Evolutionary conservation across 2,329 filamentous ascomycete species (phyloP), one percentile per base, ranked within the genome.

Genomic region (Penicillium janthinellum): DNA sequence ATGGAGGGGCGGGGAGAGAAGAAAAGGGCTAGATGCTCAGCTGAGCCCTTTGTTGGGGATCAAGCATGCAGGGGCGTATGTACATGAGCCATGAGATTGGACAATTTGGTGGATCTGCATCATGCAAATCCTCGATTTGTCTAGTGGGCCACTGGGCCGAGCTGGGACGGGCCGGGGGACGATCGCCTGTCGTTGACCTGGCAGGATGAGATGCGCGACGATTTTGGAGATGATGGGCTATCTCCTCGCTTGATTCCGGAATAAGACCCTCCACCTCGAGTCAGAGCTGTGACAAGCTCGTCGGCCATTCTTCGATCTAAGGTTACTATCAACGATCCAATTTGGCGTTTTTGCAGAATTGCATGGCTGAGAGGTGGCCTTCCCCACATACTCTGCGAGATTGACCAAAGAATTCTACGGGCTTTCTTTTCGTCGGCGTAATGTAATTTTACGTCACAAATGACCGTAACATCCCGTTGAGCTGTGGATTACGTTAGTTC

Each of bases 101-200:
- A 15, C 8, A 15, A 3, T 37, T 8, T 5, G 20, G 48, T 38
- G 34, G 48, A 39, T n/a, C 49, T 39, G 49, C 49, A 39, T 28
- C 12, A 35, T 52, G 49, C 49, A 52, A 39, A 52, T 52, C 35
- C 17, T 52, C 49, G 49, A 52, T 52, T 52, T 20, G 31, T 39
- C 49, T 39, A 38, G 49, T 28, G 49, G 35, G 35, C 20, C 35
- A 38, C 35, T 28, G 49, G 35, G 35, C 20, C 35, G 49, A 15
- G 49, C 34, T 52, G 39, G 12, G 39, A 39, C 12, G 11, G 49
- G 35, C 49, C 49, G 37, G 35, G 25, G 44, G n/a, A 31, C 11
- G 31, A 38, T 15, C 25, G 12, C 6, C 14, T 47, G 15, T 28
- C 7, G n/a, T 50, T n/a, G n/a, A 38, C 20, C 17, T 6, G 14